phyloP scores from a whole-genome alignment of 768 basidiomycete genomes.

The Pisolithus albus region DNA sequence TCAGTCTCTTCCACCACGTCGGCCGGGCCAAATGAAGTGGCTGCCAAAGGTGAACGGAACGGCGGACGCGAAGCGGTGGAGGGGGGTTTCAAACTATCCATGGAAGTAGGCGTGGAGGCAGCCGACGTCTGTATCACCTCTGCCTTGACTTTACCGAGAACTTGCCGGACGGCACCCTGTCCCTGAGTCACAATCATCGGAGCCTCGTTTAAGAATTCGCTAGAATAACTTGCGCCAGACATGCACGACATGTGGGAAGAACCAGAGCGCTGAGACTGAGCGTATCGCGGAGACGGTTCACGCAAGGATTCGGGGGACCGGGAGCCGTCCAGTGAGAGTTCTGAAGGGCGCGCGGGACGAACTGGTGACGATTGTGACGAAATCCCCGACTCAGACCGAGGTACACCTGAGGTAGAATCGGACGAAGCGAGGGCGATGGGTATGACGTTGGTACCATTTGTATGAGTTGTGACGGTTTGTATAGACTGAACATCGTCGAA shows the following conservation, averaged over 20 bases:
- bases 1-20: slow-evolving; percentile 51
- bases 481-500: slow-evolving; percentile 76
- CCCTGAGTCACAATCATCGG: slow-evolving; percentile 75
- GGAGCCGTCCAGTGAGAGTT: slow-evolving; percentile 56
- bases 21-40: slow-evolving; percentile 62
- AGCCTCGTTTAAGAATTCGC: slow-evolving; percentile 74
- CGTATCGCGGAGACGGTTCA: slow-evolving; percentile 28
- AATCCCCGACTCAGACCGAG: slow-evolving; percentile 25
- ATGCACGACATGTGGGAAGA: slow-evolving; percentile 62
- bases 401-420: slow-evolving; percentile 33
- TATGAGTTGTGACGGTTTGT: slow-evolving; percentile 64
- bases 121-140: slow-evolving; percentile 65
- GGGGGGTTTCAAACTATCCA: slow-evolving; percentile 38
- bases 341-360: slow-evolving; percentile 54
- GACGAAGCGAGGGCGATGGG: slow-evolving; percentile 76
- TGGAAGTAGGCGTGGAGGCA: slow-evolving; percentile 20
- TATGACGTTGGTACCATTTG: slow-evolving; percentile 79
- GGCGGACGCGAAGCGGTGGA: slow-evolving; percentile 35
- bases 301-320: slow-evolving; percentile 46
- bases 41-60: slow-evolving; percentile 60
- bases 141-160: slow-evolving; percentile 71
- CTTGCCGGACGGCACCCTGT: slow-evolving; percentile 57
- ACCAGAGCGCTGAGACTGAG: slow-evolving; percentile 48
- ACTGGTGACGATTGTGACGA: slow-evolving; percentile 34
- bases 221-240: slow-evolving; percentile 68